These are phyloP conservation scores for Chalciporus pseudorubinellus DNA, from an alignment of 768 basidiomycete genomes.

Conservation along the genomic window DNA sequence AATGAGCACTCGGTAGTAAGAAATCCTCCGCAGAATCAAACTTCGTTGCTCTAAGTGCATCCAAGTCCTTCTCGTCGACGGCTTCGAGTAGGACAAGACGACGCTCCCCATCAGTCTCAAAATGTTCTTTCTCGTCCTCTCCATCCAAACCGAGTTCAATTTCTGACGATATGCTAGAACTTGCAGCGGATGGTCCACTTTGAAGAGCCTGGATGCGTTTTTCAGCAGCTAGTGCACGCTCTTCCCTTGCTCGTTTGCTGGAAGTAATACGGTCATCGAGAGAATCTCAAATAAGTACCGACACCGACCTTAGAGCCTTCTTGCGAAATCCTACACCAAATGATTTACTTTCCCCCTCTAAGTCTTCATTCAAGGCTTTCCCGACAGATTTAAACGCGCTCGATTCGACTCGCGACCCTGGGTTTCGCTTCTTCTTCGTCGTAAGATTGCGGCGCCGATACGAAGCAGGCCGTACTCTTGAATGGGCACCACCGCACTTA, in stretches of 20 bases:
- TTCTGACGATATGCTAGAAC: conserved; percentile 17
- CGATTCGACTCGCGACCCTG: conserved; percentile 65
- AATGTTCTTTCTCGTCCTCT: conserved; percentile 41
- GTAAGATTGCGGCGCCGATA: conserved; percentile 46
- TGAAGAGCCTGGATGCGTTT: conserved; percentile 51
- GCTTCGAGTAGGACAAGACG: conserved; percentile 51
- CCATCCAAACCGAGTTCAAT: conserved; percentile 32
- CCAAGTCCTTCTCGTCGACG: conserved; percentile 42
- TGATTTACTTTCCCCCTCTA: conserved; percentile 35
- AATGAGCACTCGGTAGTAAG: conserved; percentile 33
- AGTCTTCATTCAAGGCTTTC: conserved; percentile 43
- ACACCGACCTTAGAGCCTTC: conserved; percentile 58
- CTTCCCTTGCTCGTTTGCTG: conserved; percentile 79
- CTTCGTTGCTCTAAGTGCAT: conserved; percentile 42
- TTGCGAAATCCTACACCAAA: conserved; percentile 68
- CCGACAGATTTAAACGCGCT: conserved; percentile 62
- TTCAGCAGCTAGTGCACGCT: conserved; percentile 75
- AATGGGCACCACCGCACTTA: conserved; percentile 81
- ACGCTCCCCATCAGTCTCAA: conserved; percentile 47
- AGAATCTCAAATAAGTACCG: neutral
- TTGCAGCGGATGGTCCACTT: conserved; percentile 18
- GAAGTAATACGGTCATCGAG: neutral
- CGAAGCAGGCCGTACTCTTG: conserved; percentile 53
- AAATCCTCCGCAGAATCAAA: conserved; percentile 53
- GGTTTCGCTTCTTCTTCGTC: conserved; percentile 65